Percentiles rank a stretch among this genome's conserved stretches.
Conservation (phyloP, 2,329 filamentous ascomycete genomes). For the Calonectria ilicicola region DNA sequence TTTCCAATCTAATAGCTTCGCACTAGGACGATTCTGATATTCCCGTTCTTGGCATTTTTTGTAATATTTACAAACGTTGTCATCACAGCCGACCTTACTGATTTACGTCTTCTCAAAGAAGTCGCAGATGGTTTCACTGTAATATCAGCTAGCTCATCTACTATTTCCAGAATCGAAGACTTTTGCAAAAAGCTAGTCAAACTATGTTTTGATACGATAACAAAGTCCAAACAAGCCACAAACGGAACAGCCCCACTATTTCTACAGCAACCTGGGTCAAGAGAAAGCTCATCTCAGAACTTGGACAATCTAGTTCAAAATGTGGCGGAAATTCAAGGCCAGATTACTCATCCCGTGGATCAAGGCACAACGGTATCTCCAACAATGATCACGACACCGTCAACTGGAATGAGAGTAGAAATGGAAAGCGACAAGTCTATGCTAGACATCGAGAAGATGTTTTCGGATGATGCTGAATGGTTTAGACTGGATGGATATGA, state of each 20-base stretch:
- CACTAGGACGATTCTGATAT: conserved; percentile 1
- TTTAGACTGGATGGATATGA: not conserved
- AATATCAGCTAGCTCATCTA: not conserved
- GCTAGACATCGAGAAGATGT: not conserved
- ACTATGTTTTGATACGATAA: conserved; percentile 8
- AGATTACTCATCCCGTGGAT: not conserved
- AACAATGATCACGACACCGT: not conserved
- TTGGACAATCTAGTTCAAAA: not conserved
- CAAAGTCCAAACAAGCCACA: not conserved
- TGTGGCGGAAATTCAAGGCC: not conserved
- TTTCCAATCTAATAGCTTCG: not conserved
- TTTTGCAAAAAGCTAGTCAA: conserved; percentile 14
- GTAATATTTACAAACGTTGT: conserved; percentile 9
- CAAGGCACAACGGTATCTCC: not conserved
- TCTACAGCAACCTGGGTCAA: not conserved
- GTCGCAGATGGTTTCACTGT: conserved; percentile 11
- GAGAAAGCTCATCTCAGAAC: not conserved
- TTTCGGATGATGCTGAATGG: not conserved
- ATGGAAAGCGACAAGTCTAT: not conserved
- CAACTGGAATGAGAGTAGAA: not conserved
- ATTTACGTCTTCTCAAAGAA: conserved; percentile 3
- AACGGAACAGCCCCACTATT: not conserved
- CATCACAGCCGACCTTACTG: not conserved
- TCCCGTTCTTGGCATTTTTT: conserved; percentile 10
- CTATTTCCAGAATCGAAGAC: not conserved